These are phyloP conservation scores for Casaregolazyma lundiana DNA, from an alignment of 1,139 yeast genomes.

Conservation along the genomic window DNA sequence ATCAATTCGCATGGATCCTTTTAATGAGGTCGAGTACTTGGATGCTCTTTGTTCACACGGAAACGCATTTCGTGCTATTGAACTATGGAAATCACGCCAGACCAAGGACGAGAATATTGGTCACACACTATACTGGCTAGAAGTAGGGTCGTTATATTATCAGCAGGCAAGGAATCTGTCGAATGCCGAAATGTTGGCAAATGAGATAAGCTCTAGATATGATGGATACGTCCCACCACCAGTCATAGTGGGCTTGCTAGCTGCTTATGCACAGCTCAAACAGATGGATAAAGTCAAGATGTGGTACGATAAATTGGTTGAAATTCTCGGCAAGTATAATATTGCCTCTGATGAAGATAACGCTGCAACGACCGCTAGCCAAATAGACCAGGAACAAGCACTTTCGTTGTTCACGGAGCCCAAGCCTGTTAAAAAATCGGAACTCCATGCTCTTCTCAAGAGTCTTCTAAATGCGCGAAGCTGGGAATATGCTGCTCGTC, in stretches of 20 bases:
- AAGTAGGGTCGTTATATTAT: constrained; percentile 31
- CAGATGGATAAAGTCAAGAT: constrained; percentile 16
- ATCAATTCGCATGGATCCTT: constrained; percentile 33
- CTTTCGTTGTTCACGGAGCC: constrained; percentile 18
- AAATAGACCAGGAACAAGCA: constrained; percentile 20
- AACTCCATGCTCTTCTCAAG: constrained; percentile 17
- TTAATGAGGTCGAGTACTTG: constrained; percentile 35
- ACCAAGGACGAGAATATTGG: constrained; percentile 25
- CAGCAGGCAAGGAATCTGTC: constrained; percentile 25
- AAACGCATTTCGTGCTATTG: constrained; percentile 24
- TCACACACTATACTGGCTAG: constrained; percentile 30
- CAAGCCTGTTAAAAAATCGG: constrained; percentile 14
- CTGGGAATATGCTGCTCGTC: constrained; percentile 19
- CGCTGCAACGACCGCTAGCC: background rate
- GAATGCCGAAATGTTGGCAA: constrained; percentile 24
- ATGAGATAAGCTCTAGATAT: constrained; percentile 17
- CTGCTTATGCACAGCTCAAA: constrained; percentile 19
- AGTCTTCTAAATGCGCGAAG: constrained; percentile 14
- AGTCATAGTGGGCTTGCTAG: constrained; percentile 23
- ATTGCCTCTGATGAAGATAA: constrained; percentile 5
- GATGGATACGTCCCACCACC: constrained; percentile 25
- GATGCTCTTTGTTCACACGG: constrained; percentile 28
- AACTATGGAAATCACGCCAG: constrained; percentile 30
- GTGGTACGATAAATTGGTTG: constrained; percentile 23
- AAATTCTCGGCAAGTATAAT: constrained; percentile 1